Evolutionary conservation across 345 rosid genomes (phyloP).

Genomic region (Boechera divaricarpa): DNA sequence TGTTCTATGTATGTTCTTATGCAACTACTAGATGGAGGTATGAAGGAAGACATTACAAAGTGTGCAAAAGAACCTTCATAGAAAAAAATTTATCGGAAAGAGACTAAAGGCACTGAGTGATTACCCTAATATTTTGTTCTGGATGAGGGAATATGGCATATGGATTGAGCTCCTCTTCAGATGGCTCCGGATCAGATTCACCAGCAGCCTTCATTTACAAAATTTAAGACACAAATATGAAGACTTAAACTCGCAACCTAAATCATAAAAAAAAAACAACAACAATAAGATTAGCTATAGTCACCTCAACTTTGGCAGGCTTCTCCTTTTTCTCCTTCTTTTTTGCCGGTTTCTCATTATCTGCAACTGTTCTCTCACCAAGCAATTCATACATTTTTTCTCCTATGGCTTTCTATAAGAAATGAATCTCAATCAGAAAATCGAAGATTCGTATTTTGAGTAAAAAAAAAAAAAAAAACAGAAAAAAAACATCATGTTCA

Average conservation of each 20-base stretch:
- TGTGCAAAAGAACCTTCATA: neutral
- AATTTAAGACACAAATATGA: too few species aligned
- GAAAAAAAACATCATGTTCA: neutral
- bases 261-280: too few species aligned
- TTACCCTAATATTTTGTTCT: conserved; percentile 76
- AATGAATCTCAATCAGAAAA: conserved; percentile 7
- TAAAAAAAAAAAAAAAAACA: conserved; percentile 1
- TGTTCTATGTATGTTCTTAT: neutral
- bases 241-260: too few species aligned
- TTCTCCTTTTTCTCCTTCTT: conserved; percentile 83
- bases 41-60: neutral
- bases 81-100: neutral
- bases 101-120: conserved; percentile 28
- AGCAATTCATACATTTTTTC: conserved; percentile 70
- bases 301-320: conserved; percentile 58
- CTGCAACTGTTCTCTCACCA: conserved; percentile 89
- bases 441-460: neutral
- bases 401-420: conserved; percentile 68
- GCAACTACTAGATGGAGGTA: neutral
- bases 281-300: too few species aligned
- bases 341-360: conserved; percentile 83
- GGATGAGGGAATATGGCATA: conserved; percentile 81
- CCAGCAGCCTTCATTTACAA: neutral
- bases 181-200: conserved; percentile 58
- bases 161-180: conserved; percentile 90